Conservation (phyloP, 495 filamentous ascomycete genomes). For the Beverwykella pulmonaria region DNA sequence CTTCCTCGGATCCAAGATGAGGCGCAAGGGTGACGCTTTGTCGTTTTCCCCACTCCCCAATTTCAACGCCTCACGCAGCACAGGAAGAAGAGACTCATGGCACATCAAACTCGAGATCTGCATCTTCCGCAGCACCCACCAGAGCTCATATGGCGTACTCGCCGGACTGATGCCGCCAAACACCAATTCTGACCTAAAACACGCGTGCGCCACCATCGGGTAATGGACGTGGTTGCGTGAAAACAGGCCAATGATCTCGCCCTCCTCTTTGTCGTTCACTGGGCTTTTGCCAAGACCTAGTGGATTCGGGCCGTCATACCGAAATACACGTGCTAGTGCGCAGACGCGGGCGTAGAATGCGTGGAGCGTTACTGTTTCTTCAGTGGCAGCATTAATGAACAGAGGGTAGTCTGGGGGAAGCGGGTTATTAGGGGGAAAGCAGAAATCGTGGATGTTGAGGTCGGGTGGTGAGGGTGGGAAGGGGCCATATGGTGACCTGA, state of each 20-base stretch:
- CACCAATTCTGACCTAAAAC: conserved; percentile 26
- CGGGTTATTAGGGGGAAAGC: conserved; percentile 21
- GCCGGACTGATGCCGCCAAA: conserved; percentile 29
- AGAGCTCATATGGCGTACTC: conserved; percentile 25
- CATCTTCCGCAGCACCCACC: conserved; percentile 25
- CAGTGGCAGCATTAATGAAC: conserved; percentile 24
- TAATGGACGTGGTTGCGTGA: conserved; percentile 29
- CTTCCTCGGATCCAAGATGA: conserved; percentile 19
- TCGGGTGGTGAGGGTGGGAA: conserved; percentile 19
- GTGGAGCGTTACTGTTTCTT: conserved; percentile 15
- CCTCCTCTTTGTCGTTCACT: conserved; percentile 18
- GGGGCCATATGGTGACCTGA: conserved; percentile 22
- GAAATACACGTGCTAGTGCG: conserved; percentile 16
- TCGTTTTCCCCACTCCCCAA: conserved; percentile 16
- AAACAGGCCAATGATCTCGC: conserved; percentile 27
- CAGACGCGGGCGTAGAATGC: conserved; percentile 21
- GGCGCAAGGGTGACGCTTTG: conserved; percentile 6
- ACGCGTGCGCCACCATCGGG: conserved; percentile 28
- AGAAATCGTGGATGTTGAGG: conserved; percentile 31
- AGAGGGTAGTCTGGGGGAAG: conserved; percentile 26
- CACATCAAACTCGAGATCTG: conserved; percentile 19
- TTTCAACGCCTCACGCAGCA: conserved; percentile 20
- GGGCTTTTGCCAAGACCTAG: conserved; percentile 14
- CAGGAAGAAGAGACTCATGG: conserved; percentile 22
- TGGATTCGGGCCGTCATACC: conserved; percentile 26